These are phyloP conservation scores for Asclepias syriaca DNA, from an alignment of 257 asterid species.

Conservation along the genomic window DNA sequence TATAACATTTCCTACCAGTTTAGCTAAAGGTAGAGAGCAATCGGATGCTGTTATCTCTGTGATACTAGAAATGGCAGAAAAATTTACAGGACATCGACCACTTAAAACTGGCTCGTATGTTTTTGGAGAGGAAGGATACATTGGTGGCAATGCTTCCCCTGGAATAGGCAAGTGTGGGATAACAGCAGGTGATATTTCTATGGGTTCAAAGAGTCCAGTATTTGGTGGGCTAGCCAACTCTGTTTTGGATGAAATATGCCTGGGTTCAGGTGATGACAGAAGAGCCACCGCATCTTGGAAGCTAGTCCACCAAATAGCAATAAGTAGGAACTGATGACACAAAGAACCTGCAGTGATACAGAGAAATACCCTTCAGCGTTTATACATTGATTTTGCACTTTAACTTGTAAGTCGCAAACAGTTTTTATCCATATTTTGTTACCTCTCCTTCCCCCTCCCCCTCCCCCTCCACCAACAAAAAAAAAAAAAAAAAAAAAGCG, in stretches of 20 bases:
- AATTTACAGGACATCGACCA: conserved; percentile 91
- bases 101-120: conserved; percentile 89
- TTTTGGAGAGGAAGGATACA: conserved; percentile 81
- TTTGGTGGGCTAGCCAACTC: conserved; percentile 62
- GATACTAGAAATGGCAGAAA: conserved; percentile 68
- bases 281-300: conserved; percentile 45
- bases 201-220: conserved; percentile 71
- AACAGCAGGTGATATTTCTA: conserved; percentile 83
- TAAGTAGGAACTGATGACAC: conserved; percentile 48
- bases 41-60: conserved; percentile 87
- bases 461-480: too few relatives aligned
- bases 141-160: conserved; percentile 67
- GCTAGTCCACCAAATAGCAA: conserved; percentile 66
- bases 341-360: conserved; percentile 52
- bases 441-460: too few relatives aligned
- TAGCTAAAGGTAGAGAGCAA: conserved; percentile 76
- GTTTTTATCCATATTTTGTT: neutral
- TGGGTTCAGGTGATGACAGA: conserved; percentile 30
- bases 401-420: neutral
- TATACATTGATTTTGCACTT: neutral
- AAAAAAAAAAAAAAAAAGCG: too few relatives aligned
- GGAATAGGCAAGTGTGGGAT: conserved; percentile 72
- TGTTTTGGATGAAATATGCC: conserved; percentile 41
- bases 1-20: conserved; percentile 77
- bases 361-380: conserved; percentile 10